Conservation (phyloP, 192 early-diverging fungal genomes). For the Entrophospora sp. region DNA sequence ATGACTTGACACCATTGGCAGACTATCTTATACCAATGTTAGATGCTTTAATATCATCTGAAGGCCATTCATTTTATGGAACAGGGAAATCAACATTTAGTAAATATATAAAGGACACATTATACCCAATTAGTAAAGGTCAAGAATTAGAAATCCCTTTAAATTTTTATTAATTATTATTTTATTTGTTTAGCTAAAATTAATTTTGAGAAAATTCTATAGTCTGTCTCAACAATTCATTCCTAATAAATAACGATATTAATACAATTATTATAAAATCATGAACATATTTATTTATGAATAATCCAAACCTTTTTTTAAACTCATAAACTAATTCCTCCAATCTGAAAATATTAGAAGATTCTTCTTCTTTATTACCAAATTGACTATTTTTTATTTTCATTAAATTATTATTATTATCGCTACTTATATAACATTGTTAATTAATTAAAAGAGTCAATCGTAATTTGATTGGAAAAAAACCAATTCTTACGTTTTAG, state of each 20-base stretch:
- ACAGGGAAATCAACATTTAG: constrained; percentile 43
- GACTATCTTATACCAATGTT: constrained; percentile 48
- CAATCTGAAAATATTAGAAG: constrained; percentile 20
- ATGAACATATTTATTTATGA: too few species aligned
- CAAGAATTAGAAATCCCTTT: background rate
- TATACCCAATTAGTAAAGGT: background rate
- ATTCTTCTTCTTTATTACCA: constrained; percentile 7
- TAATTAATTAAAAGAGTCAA: constrained; percentile 1
- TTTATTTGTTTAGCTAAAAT: too few species aligned
- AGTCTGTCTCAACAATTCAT: too few species aligned
- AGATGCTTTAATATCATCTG: constrained; percentile 45
- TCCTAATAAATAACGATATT: too few species aligned
- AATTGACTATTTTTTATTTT: background rate
- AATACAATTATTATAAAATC: too few species aligned
- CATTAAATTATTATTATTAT: constrained; percentile 7
- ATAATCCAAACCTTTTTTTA: constrained; percentile 26
- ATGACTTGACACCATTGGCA: constrained; percentile 36
- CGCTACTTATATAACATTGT: too few species aligned
- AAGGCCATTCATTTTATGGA: constrained; percentile 42
- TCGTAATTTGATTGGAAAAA: background rate
- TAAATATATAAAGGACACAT: background rate
- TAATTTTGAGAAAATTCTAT: too few species aligned
- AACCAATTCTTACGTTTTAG: constrained; percentile 16
- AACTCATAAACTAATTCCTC: constrained; percentile 26
- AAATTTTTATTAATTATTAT: too few species aligned